These are phyloP conservation scores for Eucalyptus rudis DNA, from an alignment of 345 rosid species.

Conservation along the genomic window DNA sequence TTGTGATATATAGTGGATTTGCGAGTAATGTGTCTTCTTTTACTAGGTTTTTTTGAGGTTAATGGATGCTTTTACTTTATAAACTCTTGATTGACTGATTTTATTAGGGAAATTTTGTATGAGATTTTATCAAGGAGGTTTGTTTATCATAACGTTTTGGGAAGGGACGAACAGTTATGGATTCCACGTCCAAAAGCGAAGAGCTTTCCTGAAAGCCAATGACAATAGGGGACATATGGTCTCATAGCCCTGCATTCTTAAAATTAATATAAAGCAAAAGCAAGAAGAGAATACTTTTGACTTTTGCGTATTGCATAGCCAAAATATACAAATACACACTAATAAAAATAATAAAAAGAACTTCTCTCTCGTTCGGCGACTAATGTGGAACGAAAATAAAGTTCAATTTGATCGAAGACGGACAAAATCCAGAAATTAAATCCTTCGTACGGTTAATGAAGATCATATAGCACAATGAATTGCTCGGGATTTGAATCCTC, in stretches of 20 bases:
- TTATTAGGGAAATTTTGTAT: not conserved
- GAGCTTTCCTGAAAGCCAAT: constrained; percentile 27
- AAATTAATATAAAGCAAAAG: not conserved
- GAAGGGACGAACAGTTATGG: constrained; percentile 22
- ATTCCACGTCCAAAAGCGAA: constrained; percentile 89
- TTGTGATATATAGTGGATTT: not conserved
- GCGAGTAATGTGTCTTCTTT: not conserved
- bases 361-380: not conserved
- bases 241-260: not conserved
- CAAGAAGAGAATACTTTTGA: not conserved
- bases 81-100: not conserved
- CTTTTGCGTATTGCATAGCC: not conserved
- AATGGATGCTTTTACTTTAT: not conserved
- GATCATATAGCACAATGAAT: not conserved
- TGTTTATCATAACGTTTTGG: not conserved
- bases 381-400: not conserved
- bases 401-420: not conserved
- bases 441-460: not conserved
- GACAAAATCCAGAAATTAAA: not conserved
- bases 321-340: not conserved
- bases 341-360: not conserved
- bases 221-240: not conserved
- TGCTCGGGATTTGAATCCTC: not conserved
- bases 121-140: not conserved
- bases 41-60: not conserved